Evolutionary conservation across 345 rosid genomes (phyloP).

Genomic region (Ceriops decandra): DNA sequence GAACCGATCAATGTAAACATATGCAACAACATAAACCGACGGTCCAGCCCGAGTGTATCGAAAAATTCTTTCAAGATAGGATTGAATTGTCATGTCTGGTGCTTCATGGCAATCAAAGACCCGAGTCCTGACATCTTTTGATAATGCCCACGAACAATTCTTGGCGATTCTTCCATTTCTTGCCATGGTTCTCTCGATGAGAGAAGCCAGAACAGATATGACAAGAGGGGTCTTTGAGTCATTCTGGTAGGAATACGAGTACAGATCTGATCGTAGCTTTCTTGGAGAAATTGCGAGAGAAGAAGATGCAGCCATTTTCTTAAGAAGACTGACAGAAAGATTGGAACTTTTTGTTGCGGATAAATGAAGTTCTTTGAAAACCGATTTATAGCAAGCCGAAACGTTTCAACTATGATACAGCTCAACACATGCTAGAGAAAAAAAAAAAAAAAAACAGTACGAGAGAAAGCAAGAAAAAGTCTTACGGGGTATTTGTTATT

Average conservation of each 20-base stretch:
- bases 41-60: conserved; percentile 81
- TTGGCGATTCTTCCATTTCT: conserved; percentile 61
- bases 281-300: conserved; percentile 59
- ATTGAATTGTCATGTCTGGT: conserved; percentile 82
- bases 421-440: background rate
- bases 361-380: conserved; percentile 10
- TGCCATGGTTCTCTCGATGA: conserved; percentile 63
- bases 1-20: conserved; percentile 83
- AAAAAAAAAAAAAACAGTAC: background rate
- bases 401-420: background rate
- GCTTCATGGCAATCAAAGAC: conserved; percentile 67
- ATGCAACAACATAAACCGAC: conserved; percentile 81
- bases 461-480: background rate
- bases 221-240: conserved; percentile 67
- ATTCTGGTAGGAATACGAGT: conserved; percentile 53
- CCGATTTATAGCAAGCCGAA: conserved; percentile 10
- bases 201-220: conserved; percentile 69
- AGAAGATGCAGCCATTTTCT: conserved; percentile 37
- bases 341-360: background rate
- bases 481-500: no score
- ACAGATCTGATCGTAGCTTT: conserved; percentile 78
- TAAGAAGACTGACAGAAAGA: background rate
- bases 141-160: conserved; percentile 33
- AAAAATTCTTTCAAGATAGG: conserved; percentile 79
- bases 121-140: conserved; percentile 34